Evolutionary conservation across 164 flowering plant species (phyloP).

Genomic region (Paratinospora sagittata): DNA sequence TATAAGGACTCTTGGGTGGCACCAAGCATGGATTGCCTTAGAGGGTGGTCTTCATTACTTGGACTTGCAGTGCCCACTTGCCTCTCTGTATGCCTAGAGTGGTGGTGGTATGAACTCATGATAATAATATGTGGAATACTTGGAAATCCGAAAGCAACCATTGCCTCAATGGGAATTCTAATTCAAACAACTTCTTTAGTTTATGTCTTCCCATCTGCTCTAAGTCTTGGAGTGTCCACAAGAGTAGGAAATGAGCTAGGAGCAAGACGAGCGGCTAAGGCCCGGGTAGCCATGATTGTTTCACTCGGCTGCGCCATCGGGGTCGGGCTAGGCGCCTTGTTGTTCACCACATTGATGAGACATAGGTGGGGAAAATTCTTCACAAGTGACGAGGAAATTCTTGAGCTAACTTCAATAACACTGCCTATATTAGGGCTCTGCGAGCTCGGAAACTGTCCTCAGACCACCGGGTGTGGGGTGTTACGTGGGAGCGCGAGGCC

Average conservation of each 20-base stretch:
- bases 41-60: slow-evolving; percentile 20
- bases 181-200: slow-evolving; percentile 25
- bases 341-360: slow-evolving; percentile 20
- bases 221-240: slow-evolving; percentile 24
- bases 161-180: slow-evolving; percentile 26
- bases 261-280: slow-evolving; percentile 21
- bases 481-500: slow-evolving; percentile 30
- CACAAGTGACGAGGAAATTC: slow-evolving; percentile 21
- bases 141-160: slow-evolving; percentile 20
- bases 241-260: slow-evolving; percentile 23
- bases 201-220: slow-evolving; percentile 23
- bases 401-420: slow-evolving; percentile 20
- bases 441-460: slow-evolving; percentile 32
- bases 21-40: slow-evolving; percentile 21
- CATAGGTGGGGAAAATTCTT: slow-evolving; percentile 23
- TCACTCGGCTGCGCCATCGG: slow-evolving; percentile 15
- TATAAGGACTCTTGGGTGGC: slow-evolving; percentile 24
- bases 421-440: slow-evolving; percentile 27
- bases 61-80: slow-evolving; percentile 29
- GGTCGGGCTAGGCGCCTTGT: slow-evolving; percentile 22
- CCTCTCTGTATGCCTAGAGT: slow-evolving; percentile 31
- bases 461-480: slow-evolving; percentile 32
- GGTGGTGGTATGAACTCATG: slow-evolving; percentile 38
- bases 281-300: slow-evolving; percentile 21
- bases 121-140: slow-evolving; percentile 25